phyloP scores from a whole-genome alignment of 2,329 filamentous ascomycete species.

The Pseudogymnoascus sp. region DNA sequence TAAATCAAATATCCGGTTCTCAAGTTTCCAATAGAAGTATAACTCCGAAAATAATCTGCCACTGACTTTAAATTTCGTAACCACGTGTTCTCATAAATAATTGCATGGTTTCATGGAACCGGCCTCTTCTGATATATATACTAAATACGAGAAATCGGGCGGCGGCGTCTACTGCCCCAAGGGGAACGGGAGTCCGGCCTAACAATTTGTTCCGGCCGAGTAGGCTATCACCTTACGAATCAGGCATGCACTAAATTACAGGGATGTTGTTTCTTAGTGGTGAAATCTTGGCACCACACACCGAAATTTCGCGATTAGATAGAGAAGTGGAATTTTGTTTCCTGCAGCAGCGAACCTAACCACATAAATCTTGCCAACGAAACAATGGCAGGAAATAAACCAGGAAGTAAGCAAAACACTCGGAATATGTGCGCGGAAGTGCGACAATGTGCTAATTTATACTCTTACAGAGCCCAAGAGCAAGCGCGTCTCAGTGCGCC shows the following conservation, averaged over 20 bases:
- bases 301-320: conserved; percentile 11
- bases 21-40: background rate
- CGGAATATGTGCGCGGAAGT: background rate
- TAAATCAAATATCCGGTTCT: background rate
- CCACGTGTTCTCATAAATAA: conserved; percentile 5
- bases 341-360: conserved; percentile 3
- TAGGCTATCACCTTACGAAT: background rate
- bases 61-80: background rate
- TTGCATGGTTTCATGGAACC: background rate
- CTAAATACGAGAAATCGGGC: background rate
- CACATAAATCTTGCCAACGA: conserved; percentile 10
- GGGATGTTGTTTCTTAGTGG: background rate
- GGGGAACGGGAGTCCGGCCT: background rate
- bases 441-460: background rate
- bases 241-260: background rate
- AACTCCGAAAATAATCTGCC: background rate
- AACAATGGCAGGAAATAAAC: conserved; percentile 29
- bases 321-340: conserved; percentile 9
- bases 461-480: conserved; percentile 70
- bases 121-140: background rate
- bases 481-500: conserved; percentile 80
- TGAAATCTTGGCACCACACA: conserved; percentile 9
- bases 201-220: background rate
- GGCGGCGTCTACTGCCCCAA: background rate
- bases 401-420: conserved; percentile 25